Evolutionary conservation across 139 green algal species (phyloP), one percentile per base, ranked within the genome.

Genomic region (Ettlia oleoabundans): DNA sequence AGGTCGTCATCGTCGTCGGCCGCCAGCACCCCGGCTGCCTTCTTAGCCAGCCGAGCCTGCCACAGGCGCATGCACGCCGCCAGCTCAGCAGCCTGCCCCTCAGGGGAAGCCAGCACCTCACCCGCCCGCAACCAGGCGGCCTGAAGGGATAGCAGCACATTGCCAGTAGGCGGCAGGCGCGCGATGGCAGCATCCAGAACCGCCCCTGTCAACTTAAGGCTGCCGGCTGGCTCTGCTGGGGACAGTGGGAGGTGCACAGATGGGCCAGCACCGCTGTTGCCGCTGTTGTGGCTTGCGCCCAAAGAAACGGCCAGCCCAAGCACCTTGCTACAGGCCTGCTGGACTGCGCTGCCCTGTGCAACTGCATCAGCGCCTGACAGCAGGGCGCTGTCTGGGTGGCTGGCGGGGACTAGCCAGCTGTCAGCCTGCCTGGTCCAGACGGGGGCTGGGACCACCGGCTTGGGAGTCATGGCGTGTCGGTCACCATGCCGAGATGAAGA

Each of bases 1-100:
- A 86, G 76, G 55, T 86, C 82, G 30, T 82, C 82, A 1, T 82
- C 82, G 0, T 82, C 82, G 26, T 78, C 82, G 10, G 13, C 51
- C 3, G 80, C 62, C 43, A 85, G 80, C 72, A 53, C 51, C 1
- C 22, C 43, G 10, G 32, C 69, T 28, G 80, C 66, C 43, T 43
- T 55, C 24, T 53, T 40, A 0, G 69, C 69, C 62, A 85, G 69
- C 19, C 72, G 63, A 21, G 21, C n/a, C 72, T 76, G 68, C 62
- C 41, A 43, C 52, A 85, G 52, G 19, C 15, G 33, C 62, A 81
- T n/a, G 24, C 28, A 32, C n/a, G 43, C 62, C 13, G 76, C 62
- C 42, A 64, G 38, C 41, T 51, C 62, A 22, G 33, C 35, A 8
- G 22, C 32, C 41, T 24, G 30, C 6, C 8, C 41, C 5, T 37